Conservation (phyloP, 2,329 filamentous ascomycete genomes). For the Colletotrichum viniferum region DNA sequence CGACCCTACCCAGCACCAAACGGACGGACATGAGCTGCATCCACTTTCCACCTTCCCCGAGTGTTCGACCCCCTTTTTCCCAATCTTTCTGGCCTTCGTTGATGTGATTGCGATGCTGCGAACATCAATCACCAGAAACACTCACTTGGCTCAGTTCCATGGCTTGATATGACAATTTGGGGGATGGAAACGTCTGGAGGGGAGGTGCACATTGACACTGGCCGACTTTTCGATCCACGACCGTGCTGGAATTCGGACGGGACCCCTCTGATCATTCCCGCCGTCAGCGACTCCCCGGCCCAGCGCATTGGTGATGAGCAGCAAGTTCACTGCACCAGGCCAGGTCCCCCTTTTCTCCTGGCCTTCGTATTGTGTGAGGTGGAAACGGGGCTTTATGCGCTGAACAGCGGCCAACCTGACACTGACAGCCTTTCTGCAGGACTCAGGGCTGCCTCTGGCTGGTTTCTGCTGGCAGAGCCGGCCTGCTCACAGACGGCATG, state of each 20-base stretch:
- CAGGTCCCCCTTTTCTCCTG: conserved; percentile 16
- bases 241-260: neutral
- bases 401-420: conserved; percentile 17
- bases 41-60: conserved; percentile 22
- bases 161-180: neutral
- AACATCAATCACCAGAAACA: neutral
- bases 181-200: neutral
- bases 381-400: conserved; percentile 18
- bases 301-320: conserved; percentile 8
- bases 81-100: neutral
- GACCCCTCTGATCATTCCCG: conserved; percentile 6
- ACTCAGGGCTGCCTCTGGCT: neutral
- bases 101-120: conserved; percentile 3
- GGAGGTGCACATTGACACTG: neutral
- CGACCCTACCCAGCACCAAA: neutral
- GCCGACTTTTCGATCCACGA: neutral
- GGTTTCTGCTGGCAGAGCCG: neutral
- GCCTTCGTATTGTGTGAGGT: neutral
- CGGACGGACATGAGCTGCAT: conserved; percentile 8
- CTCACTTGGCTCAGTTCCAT: neutral
- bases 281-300: neutral
- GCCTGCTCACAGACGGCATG: neutral
- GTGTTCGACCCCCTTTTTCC: conserved; percentile 6
- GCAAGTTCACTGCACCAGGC: neutral
- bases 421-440: neutral